Evolutionary conservation across 805 yeast species (phyloP).

Genomic region (Danielozyma ontarioensis): DNA sequence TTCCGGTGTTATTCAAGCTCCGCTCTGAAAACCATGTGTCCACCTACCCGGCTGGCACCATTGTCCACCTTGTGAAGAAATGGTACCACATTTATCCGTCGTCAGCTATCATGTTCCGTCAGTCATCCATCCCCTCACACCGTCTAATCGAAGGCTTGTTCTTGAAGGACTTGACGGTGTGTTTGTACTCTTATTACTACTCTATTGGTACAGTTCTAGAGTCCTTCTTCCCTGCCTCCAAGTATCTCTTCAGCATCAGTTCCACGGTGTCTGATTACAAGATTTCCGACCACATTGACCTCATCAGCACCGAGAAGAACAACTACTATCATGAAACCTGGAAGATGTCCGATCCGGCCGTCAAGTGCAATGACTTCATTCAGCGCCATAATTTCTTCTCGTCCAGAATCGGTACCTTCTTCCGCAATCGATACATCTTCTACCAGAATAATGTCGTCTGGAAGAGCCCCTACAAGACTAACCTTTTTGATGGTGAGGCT

Average conservation of each 20-base stretch:
- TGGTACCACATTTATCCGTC: conserved; percentile 19
- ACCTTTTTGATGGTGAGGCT: background rate
- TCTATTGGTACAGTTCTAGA: conserved; percentile 18
- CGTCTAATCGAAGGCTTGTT: background rate
- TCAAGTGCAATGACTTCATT: conserved; percentile 10
- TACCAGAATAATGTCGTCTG: conserved; percentile 13
- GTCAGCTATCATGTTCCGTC: conserved; percentile 6
- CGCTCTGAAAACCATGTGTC: conserved; percentile 12
- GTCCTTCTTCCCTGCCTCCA: conserved; percentile 16
- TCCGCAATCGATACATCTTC: conserved; percentile 14
- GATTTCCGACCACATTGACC: conserved; percentile 6
- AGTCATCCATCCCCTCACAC: background rate
- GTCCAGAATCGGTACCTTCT: conserved; percentile 18
- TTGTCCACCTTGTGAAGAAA: conserved; percentile 12
- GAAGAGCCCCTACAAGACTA: conserved; percentile 8
- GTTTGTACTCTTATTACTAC: conserved; percentile 17
- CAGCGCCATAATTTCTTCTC: conserved; percentile 22
- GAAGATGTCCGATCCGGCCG: background rate
- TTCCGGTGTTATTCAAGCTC: conserved; percentile 10
- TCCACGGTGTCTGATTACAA: conserved; percentile 11
- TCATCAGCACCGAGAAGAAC: conserved; percentile 3
- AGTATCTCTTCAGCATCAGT: conserved; percentile 17
- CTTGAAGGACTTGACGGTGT: conserved; percentile 11
- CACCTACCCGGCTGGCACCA: conserved; percentile 13
- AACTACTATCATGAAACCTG: conserved; percentile 4